Base-by-base conservation (phyloP, 2,329 filamentous ascomycete genomes). In the Orbilia quercus region DNA sequence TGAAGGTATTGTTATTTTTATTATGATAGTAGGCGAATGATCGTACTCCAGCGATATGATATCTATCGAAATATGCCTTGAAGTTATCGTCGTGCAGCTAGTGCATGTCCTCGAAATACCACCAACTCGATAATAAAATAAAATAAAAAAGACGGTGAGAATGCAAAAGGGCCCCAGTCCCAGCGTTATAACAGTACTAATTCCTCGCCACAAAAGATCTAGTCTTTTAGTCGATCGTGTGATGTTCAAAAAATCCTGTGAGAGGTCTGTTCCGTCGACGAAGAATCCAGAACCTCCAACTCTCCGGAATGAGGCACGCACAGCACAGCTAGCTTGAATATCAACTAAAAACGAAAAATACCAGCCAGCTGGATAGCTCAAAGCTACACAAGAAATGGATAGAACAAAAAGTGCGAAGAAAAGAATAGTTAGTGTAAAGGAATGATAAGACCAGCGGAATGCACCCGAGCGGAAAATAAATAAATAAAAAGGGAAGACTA, bases 31-130 rank as follows among this genome's bases (percentile, higher is more conserved):
- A n/a, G n/a, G n/a, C n/a, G n/a, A n/a, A n/a, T n/a, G n/a, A n/a
- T n/a, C n/a, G n/a, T n/a, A n/a, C n/a, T n/a, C 62, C 62, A 58
- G 62, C 53, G 54, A 59, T 67, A 66, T 66, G 25, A 58, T 53
- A 31, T 50, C 51, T 42, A 58, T 28, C 38, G 38, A 40, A 38
- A n/a, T n/a, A n/a, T n/a, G n/a, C n/a, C n/a, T n/a, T n/a, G n/a
- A n/a, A n/a, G n/a, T n/a, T n/a, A n/a, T n/a, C n/a, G n/a, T n/a
- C n/a, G n/a, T n/a, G n/a, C n/a, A n/a, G n/a, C n/a, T n/a, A n/a
- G n/a, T n/a, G n/a, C n/a, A n/a, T n/a, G n/a, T n/a, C n/a, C n/a
- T n/a, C n/a, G n/a, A n/a, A n/a, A 22, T 40, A 40, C 50, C 34
- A 40, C 31, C 28, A 28, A 51, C 20, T 9, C 11, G 12, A 67